These are phyloP conservation scores for Leccinum ochraceum DNA, from an alignment of 768 basidiomycete genomes.

Conservation along the genomic window DNA sequence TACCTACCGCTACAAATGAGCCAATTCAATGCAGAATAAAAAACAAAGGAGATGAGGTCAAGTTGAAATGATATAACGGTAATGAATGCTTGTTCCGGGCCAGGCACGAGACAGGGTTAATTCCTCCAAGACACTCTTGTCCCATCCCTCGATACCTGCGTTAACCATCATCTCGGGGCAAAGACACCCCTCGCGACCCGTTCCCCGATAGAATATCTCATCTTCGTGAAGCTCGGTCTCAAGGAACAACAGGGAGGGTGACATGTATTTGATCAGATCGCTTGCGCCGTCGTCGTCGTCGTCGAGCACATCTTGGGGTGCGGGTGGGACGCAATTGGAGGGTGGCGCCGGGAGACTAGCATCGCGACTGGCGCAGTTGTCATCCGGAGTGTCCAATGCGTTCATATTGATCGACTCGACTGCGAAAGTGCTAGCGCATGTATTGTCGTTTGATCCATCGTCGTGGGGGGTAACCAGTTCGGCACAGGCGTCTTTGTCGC, in stretches of 20 bases:
- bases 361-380: neutral
- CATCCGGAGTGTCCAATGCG: neutral
- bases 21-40: neutral
- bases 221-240: conserved; percentile 1
- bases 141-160: conserved; percentile 10
- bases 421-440: neutral
- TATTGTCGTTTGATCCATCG: neutral
- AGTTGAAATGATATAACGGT: neutral
- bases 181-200: conserved; percentile 11
- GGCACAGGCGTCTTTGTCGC: neutral
- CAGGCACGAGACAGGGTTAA: neutral
- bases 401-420: neutral
- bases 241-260: neutral
- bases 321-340: neutral
- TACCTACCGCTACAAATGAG: no score
- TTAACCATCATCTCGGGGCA: conserved; percentile 17
- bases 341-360: neutral
- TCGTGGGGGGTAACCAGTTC: neutral
- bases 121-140: neutral
- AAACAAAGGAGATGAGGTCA: neutral
- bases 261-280: neutral
- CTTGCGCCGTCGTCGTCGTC: neutral
- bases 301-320: neutral
- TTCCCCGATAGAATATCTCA: conserved; percentile 3
- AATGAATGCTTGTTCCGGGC: neutral